Conservation (phyloP, 163 green algal genomes). For the Chlamydomonas reinhardtii region DNA sequence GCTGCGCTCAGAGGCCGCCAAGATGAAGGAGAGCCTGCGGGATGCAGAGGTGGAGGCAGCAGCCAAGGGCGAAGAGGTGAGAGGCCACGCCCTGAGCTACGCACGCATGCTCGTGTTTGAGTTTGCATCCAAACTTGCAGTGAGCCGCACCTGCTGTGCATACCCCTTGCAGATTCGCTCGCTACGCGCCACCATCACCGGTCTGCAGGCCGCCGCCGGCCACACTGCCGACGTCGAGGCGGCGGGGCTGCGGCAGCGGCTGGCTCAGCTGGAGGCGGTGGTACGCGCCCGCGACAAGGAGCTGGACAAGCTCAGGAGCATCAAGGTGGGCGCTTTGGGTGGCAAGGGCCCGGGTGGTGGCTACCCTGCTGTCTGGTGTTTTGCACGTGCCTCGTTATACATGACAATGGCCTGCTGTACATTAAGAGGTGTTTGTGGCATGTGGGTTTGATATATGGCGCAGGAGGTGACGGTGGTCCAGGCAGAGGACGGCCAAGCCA, state of each 20-base stretch:
- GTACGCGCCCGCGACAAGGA: slow-evolving; percentile 50
- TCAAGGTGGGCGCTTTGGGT: not conserved
- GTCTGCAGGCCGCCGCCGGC: slow-evolving; percentile 25
- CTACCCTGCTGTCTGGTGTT: too few species aligned
- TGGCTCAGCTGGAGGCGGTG: slow-evolving; percentile 45
- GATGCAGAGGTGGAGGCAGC: slow-evolving; percentile 9
- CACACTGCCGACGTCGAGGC: slow-evolving; percentile 34
- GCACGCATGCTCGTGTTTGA: too few species aligned
- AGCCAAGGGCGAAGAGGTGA: slow-evolving; percentile 31
- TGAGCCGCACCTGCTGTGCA: too few species aligned
- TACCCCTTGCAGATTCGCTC: slow-evolving; percentile 25
- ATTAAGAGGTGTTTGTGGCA: too few species aligned
- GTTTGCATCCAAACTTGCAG: too few species aligned
- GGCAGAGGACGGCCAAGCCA: slow-evolving; percentile 40
- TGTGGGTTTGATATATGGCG: too few species aligned
- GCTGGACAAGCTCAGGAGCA: slow-evolving; percentile 38
- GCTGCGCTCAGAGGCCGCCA: slow-evolving; percentile 22
- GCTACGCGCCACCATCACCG: slow-evolving; percentile 18
- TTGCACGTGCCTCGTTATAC: too few species aligned
- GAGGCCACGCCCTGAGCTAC: too few species aligned
- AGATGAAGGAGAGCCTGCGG: slow-evolving; percentile 32
- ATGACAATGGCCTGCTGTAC: too few species aligned
- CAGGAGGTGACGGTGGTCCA: slow-evolving; percentile 19
- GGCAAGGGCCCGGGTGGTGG: too few species aligned
- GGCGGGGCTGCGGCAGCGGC: slow-evolving; percentile 14